phyloP scores from a whole-genome alignment of 169 alveolate species.

The Blepharisma undulans region DNA sequence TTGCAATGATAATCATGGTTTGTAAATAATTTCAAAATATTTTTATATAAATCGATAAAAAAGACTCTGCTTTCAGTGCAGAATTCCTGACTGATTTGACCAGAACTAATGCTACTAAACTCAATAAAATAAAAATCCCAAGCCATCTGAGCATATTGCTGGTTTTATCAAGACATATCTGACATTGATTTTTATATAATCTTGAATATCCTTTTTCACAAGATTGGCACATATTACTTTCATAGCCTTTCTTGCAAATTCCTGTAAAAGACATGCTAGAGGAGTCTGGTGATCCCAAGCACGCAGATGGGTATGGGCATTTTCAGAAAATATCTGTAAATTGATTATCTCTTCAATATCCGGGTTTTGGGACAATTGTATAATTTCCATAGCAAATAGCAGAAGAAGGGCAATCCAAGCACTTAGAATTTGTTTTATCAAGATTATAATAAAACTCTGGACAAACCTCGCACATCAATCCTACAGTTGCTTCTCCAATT shows the following conservation, averaged over 20 bases:
- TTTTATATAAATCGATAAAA: too few species aligned
- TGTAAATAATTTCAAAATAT: too few species aligned
- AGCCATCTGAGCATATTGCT: too few species aligned
- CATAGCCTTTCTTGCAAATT: neutral
- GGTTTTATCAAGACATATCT: neutral
- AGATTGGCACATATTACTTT: constrained; percentile 8
- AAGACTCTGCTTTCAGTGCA: too few species aligned
- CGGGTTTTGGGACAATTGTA: neutral
- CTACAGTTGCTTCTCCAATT: too few species aligned
- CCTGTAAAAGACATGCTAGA: neutral
- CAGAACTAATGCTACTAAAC: too few species aligned
- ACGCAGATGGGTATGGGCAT: neutral
- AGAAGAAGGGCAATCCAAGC: neutral
- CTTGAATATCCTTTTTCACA: neutral
- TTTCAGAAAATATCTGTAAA: neutral
- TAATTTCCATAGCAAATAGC: neutral
- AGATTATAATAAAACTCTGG: too few species aligned
- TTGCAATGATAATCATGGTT: too few species aligned
- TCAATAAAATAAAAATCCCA: too few species aligned
- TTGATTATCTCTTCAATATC: neutral
- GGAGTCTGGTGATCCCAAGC: neutral
- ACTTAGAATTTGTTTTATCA: too few species aligned
- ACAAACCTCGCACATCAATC: too few species aligned
- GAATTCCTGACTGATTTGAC: too few species aligned
- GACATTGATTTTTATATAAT: neutral